phyloP scores from a whole-genome alignment of 257 asterid genomes.

The Gentiana straminea region DNA sequence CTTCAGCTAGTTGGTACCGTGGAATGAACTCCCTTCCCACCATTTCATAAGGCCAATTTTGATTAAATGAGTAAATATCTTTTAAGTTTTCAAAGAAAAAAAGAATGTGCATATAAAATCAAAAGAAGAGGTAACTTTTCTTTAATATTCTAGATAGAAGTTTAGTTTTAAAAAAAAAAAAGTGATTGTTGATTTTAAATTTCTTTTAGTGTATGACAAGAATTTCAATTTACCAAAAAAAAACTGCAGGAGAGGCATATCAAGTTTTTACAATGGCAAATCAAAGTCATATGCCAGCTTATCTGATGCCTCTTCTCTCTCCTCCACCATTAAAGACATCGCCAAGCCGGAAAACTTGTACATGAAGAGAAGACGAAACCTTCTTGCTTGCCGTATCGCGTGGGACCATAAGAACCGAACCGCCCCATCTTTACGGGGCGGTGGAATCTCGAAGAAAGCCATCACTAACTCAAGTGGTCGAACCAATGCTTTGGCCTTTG shows the following conservation, averaged over 20 bases:
- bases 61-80: no score
- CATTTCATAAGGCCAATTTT: no score
- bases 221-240: no score
- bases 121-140: no score
- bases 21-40: no score
- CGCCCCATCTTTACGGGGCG: slow-evolving; percentile 25
- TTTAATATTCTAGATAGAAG: no score
- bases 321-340: slow-evolving; percentile 36
- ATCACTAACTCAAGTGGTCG: slow-evolving; percentile 24
- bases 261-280: slow-evolving; percentile 73
- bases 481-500: slow-evolving; percentile 41
- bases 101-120: no score
- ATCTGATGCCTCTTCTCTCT: slow-evolving; percentile 36
- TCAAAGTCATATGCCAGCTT: slow-evolving; percentile 77
- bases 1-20: no score
- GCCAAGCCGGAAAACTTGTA: slow-evolving; percentile 57
- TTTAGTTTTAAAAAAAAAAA: no score
- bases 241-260: slow-evolving; percentile 53
- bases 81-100: no score
- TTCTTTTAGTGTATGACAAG: no score
- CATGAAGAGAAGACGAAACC: slow-evolving; percentile 45
- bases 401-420: slow-evolving; percentile 33
- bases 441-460: slow-evolving; percentile 47
- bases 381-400: slow-evolving; percentile 28
- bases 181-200: no score